Conservation (phyloP, 1,139 yeast species). For the Candida freyschussii region DNA sequence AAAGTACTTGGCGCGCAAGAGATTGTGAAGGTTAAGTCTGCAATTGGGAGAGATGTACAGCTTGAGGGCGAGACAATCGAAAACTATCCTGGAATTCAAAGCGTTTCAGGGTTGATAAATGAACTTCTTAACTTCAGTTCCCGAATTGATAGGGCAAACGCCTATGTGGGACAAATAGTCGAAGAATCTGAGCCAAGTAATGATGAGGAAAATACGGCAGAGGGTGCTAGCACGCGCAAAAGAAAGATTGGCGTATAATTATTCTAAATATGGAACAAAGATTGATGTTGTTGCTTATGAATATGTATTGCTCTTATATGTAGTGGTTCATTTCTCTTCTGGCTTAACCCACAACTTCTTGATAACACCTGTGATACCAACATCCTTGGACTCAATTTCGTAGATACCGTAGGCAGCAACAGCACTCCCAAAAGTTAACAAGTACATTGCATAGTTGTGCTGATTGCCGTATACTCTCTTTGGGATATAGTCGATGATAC, state of each 20-base stretch:
- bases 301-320: no score
- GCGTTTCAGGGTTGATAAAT: slow-evolving; percentile 10
- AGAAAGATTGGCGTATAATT: slow-evolving; percentile 4
- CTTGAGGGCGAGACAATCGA: slow-evolving; percentile 5
- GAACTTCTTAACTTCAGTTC: slow-evolving; percentile 13
- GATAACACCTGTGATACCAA: slow-evolving; percentile 51
- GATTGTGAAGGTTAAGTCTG: slow-evolving; percentile 21
- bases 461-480: slow-evolving; percentile 72
- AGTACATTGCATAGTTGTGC: slow-evolving; percentile 58
- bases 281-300: no score
- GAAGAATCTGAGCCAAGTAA: background rate
- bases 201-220: slow-evolving; percentile 2
- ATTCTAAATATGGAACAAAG: no score
- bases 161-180: slow-evolving; percentile 13
- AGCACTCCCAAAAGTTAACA: slow-evolving; percentile 67
- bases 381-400: slow-evolving; percentile 66
- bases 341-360: slow-evolving; percentile 37
- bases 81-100: slow-evolving; percentile 9
- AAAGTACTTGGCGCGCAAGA: slow-evolving; percentile 17
- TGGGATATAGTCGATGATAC: slow-evolving; percentile 89
- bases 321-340: no score
- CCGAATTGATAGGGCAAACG: slow-evolving; percentile 13
- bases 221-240: slow-evolving; percentile 2
- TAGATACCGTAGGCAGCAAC: slow-evolving; percentile 77
- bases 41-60: slow-evolving; percentile 21